Evolutionary conservation across 2,329 filamentous ascomycete species (phyloP).

Genomic region (Chaetoscypha palmicola): DNA sequence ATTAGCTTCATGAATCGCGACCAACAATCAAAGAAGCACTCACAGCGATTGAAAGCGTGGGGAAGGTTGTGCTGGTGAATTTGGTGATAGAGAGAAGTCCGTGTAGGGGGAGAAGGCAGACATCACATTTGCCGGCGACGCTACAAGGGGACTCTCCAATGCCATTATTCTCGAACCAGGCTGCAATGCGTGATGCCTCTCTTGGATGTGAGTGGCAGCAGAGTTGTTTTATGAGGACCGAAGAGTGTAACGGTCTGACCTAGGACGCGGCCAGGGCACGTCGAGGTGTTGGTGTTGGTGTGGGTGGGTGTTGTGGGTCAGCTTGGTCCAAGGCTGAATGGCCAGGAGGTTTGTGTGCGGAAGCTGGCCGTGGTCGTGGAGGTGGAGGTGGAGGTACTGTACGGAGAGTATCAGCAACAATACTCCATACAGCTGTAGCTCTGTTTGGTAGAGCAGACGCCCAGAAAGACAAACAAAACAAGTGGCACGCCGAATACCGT

Average conservation of each 20-base stretch:
- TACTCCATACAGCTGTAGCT: too few species aligned
- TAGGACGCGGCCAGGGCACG: neutral
- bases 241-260: neutral
- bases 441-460: too few species aligned
- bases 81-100: constrained; percentile 49
- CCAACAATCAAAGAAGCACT: constrained; percentile 21
- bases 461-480: neutral
- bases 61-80: constrained; percentile 39
- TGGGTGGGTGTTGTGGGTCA: neutral
- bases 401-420: too few species aligned
- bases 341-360: too few species aligned
- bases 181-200: constrained; percentile 17
- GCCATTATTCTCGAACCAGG: constrained; percentile 39
- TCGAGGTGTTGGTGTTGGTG: constrained; percentile 1
- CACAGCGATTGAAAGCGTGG: constrained; percentile 48
- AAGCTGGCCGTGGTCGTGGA: too few species aligned
- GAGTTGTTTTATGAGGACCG: neutral
- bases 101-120: constrained; percentile 46
- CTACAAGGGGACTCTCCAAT: constrained; percentile 55
- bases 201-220: constrained; percentile 8
- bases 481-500: constrained; percentile 10
- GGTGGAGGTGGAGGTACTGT: too few species aligned
- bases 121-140: constrained; percentile 52
- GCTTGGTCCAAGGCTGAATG: constrained; percentile 4
- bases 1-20: constrained; percentile 9